Evolutionary conservation across 345 rosid species (phyloP), one percentile per base, ranked within the genome.

Genomic region (Eucalyptus erythrocorys): DNA sequence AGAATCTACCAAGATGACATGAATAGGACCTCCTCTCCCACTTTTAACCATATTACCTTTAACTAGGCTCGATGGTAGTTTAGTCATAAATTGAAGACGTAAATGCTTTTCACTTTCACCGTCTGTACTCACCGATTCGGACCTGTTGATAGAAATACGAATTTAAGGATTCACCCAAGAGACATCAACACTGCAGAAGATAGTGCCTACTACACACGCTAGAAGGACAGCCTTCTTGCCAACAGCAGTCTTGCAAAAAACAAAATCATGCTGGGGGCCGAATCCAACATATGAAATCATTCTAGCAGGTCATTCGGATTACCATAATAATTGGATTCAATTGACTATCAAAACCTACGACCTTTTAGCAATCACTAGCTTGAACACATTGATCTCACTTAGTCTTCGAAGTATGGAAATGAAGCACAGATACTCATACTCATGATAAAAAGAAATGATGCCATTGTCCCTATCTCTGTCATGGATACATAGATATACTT

Each of bases 91-190:
- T 1, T 48, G 37, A 21, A 85, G 59, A 50, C 21, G n/a, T 53
- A 85, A 50, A 2, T 49, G 13, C 9, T 49, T 47, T 85, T 22
- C 3, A 0, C 61, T 4, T 27, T 55, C 61, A 9, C 61, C 6
- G 0, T 21, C 61, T 55, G 4, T 55, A 0, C 61, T 55, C 27
- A 0, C 5, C 2, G 2, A 21, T 55, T 27, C 61, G 1, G 4
- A 55, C 61, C 27, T 21, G 61, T 22, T 0, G 1, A 55, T 55
- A 55, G 27, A 55, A 55, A 22, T 7, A 15, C 19, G 53, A 24
- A 55, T 4, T 55, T 55, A 24, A 24, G 11, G 12, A 55, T 24
- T 55, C 61, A 55, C 12, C 3, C 6, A 1, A 55, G 22, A 53
- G 27, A 55, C 12, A 9, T 21, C 0, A 6, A 21, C 30, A 24